Evolutionary conservation across 1,284 basidiomycete genomes (phyloP).

Genomic region (Trametes hirsuta): DNA sequence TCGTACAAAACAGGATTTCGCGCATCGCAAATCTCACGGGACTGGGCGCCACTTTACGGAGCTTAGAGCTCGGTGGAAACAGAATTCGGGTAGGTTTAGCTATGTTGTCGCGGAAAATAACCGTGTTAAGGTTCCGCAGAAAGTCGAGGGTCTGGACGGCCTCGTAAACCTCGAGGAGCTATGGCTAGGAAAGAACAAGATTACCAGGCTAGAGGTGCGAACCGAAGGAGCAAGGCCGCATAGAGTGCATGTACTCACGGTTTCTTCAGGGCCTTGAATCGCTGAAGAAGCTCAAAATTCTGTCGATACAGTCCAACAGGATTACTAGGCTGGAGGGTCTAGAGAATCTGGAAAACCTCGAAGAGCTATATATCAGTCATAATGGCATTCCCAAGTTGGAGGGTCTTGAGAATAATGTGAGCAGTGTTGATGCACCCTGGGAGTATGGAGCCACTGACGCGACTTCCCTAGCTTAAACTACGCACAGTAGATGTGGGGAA

Average conservation of each 20-base stretch:
- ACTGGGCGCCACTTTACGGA: constrained; percentile 68
- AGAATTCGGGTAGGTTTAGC: constrained; percentile 68
- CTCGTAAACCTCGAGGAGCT: constrained; percentile 87
- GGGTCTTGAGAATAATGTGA: constrained; percentile 83
- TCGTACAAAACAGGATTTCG: constrained; percentile 96
- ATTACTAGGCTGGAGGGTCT: constrained; percentile 88
- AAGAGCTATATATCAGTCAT: constrained; percentile 94
- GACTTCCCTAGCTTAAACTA: constrained; percentile 61
- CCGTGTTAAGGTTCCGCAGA: constrained; percentile 44
- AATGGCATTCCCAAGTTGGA: constrained; percentile 89
- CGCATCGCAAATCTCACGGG: constrained; percentile 70
- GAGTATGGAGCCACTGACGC: background rate
- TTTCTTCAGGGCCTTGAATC: constrained; percentile 55
- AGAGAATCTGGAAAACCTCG: constrained; percentile 71
- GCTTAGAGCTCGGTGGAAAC: constrained; percentile 94
- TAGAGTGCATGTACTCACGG: constrained; percentile 9
- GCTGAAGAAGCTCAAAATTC: constrained; percentile 75
- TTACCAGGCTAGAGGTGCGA: constrained; percentile 81
- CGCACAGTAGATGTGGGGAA: constrained; percentile 88
- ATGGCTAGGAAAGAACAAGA: constrained; percentile 99
- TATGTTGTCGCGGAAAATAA: background rate
- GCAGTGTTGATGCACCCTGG: constrained; percentile 26
- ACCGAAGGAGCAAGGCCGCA: background rate
- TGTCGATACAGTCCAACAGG: constrained; percentile 93
- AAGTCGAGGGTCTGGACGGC: constrained; percentile 87